Conservation (phyloP, 2,329 filamentous ascomycete species). For the Achaetomium macrosporum region DNA sequence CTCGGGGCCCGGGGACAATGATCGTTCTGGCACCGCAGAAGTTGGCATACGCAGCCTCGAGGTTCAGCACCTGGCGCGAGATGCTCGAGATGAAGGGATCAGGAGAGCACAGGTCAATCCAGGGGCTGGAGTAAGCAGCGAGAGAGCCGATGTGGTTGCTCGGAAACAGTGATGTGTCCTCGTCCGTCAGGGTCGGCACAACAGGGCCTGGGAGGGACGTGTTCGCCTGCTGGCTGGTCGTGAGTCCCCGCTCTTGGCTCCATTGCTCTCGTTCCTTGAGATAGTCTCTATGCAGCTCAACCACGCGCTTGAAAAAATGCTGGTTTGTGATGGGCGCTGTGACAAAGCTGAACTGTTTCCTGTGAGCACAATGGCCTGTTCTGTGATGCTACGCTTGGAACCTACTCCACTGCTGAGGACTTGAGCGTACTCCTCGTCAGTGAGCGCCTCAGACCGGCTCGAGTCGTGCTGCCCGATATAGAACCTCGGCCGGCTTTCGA, state of each 20-base stretch:
- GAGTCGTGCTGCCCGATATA: slow-evolving; percentile 73
- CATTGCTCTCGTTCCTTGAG: slow-evolving; percentile 36
- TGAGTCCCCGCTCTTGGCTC: slow-evolving; percentile 27
- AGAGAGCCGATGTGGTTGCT: slow-evolving; percentile 64
- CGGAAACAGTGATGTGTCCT: slow-evolving; percentile 71
- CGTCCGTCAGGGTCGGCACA: slow-evolving; percentile 65
- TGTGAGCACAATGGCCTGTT: slow-evolving; percentile 6
- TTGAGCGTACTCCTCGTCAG: slow-evolving; percentile 58
- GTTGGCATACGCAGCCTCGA: slow-evolving; percentile 90
- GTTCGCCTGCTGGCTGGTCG: slow-evolving; percentile 36
- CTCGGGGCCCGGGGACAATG: slow-evolving; percentile 71
- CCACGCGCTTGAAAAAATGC: slow-evolving; percentile 64
- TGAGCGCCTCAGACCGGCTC: slow-evolving; percentile 52
- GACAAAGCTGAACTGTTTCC: slow-evolving; percentile 65
- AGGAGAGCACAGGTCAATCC: slow-evolving; percentile 83
- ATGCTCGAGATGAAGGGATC: slow-evolving; percentile 80
- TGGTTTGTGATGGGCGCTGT: slow-evolving; percentile 72
- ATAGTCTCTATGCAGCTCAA: slow-evolving; percentile 54
- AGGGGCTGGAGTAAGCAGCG: slow-evolving; percentile 75
- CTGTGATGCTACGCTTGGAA: slow-evolving; percentile 19
- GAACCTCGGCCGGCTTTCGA: slow-evolving; percentile 42
- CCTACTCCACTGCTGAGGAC: slow-evolving; percentile 65
- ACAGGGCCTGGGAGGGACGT: slow-evolving; percentile 50
- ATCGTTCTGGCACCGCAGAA: slow-evolving; percentile 88
- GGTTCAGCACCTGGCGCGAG: slow-evolving; percentile 81